Evolutionary conservation across 805 yeast species (phyloP).

Genomic region (Yarrowia bubula): DNA sequence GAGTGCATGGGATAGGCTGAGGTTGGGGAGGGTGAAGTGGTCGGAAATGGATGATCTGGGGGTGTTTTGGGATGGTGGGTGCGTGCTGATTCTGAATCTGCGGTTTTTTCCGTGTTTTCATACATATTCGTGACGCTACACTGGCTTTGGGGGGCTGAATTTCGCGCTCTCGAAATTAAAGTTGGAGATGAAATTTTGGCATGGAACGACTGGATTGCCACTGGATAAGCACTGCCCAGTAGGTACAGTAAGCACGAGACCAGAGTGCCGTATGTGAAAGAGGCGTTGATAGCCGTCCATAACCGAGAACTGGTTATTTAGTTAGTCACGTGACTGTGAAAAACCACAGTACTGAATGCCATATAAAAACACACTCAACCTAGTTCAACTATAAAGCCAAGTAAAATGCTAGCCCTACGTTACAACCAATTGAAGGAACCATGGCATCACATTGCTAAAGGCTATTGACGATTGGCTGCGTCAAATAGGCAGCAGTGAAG

Average conservation of each 20-base stretch:
- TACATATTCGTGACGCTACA: no score
- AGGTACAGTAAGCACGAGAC: not conserved
- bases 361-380: no score
- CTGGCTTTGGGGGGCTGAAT: no score
- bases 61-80: no score
- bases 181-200: constrained; percentile 7
- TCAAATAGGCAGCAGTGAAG: not conserved
- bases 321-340: no score
- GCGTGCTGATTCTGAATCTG: no score
- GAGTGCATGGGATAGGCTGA: not conserved
- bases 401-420: not conserved
- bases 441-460: constrained; percentile 4
- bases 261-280: no score
- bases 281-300: no score
- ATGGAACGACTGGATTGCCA: not conserved
- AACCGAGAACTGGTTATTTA: no score
- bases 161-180: not conserved
- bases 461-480: constrained; percentile 10
- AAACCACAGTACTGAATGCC: no score
- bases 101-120: no score
- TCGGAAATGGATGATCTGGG: not conserved
- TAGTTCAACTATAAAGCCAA: not conserved
- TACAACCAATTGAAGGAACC: not conserved
- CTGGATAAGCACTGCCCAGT: not conserved
- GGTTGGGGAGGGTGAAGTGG: not conserved